Evolutionary conservation across 2,329 filamentous ascomycete species (phyloP), one percentile per base, ranked within the genome.

Genomic region (Diaporthe aspalathi): DNA sequence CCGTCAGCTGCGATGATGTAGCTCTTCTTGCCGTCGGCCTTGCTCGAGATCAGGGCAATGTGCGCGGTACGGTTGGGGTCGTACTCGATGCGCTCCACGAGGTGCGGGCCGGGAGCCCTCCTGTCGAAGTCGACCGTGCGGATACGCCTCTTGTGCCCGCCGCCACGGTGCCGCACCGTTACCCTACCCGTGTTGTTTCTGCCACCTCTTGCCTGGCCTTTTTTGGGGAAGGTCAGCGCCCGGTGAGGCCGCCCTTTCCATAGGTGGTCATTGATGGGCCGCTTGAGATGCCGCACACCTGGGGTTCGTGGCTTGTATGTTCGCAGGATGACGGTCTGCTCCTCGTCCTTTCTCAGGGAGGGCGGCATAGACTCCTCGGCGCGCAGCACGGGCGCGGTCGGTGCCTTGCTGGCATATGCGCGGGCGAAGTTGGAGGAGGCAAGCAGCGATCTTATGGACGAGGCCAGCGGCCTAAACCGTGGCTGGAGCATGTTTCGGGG

Each of bases 1-100:
- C 96, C 96, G 76, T 99, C 96, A 0, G 96, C 90, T n/a, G 96
- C 96, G 72, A 99, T 86, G 74, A 99, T 97, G 81, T 99, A 99
- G 75, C 91, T 94, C 83, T 96, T 91, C 75, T 88, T 88, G 16
- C 90, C 89, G 0, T 92, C 95, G 60, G 90, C 88, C 74, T 94
- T 85, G 77, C 93, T 91, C 63, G 90, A 94, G 60, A 98, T 79
- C 70, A 99, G 87, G 7, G 96, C 96, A 81, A 99, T 95, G 80
- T 99, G 96, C 17, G 95, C 94, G 77, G 91, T 97, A 66, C 96
- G 92, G 75, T 94, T 94, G 0, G 96, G 96, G 77, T 99, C 97
- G 81, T 98, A 95, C 81, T 99, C 96, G 78, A 99, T 96, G 73
- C 96, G 90, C 80, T 98, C 95, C 68, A 99, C 95, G 20, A 91